Conservation (phyloP, 495 filamentous ascomycete genomes). For the Staphylotrichum tortipilum region DNA sequence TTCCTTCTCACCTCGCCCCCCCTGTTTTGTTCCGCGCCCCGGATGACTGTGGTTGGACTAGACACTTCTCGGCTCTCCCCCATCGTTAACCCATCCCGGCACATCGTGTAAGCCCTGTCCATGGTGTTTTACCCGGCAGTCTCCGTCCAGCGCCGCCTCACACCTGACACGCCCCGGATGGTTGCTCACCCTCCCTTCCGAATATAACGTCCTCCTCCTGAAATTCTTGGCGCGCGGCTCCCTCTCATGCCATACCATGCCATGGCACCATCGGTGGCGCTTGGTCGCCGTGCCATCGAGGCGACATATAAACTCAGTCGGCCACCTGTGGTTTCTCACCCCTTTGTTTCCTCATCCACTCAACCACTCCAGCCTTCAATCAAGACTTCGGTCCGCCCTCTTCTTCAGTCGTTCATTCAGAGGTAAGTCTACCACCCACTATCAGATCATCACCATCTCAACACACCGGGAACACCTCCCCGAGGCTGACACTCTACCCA, state of each 20-base stretch:
- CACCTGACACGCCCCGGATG: conserved; percentile 42
- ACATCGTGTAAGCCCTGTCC: conserved; percentile 11
- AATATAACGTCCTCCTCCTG: conserved; percentile 28
- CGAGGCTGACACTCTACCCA: conserved; percentile 10
- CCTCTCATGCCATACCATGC: conserved; percentile 27
- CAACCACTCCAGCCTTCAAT: conserved; percentile 28
- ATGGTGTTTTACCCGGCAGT: conserved; percentile 35
- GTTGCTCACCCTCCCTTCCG: conserved; percentile 33
- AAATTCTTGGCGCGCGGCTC: conserved; percentile 33
- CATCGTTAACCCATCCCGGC: conserved; percentile 8
- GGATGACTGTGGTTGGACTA: not conserved
- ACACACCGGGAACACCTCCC: not conserved
- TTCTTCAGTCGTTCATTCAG: conserved; percentile 42
- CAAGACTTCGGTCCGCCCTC: conserved; percentile 10
- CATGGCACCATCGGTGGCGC: conserved; percentile 15
- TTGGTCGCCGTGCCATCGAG: not conserved
- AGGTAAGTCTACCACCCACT: conserved; percentile 31
- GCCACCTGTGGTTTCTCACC: conserved; percentile 9
- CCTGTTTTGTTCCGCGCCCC: not conserved
- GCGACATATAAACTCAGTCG: conserved; percentile 34
- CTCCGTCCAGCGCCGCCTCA: conserved; percentile 29
- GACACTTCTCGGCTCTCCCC: conserved; percentile 1
- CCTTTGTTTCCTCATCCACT: conserved; percentile 34
- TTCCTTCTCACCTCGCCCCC: not conserved
- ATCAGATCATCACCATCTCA: not conserved